Evolutionary conservation across 2,329 filamentous ascomycete genomes (phyloP).

Genomic region (Microsporum canis): DNA sequence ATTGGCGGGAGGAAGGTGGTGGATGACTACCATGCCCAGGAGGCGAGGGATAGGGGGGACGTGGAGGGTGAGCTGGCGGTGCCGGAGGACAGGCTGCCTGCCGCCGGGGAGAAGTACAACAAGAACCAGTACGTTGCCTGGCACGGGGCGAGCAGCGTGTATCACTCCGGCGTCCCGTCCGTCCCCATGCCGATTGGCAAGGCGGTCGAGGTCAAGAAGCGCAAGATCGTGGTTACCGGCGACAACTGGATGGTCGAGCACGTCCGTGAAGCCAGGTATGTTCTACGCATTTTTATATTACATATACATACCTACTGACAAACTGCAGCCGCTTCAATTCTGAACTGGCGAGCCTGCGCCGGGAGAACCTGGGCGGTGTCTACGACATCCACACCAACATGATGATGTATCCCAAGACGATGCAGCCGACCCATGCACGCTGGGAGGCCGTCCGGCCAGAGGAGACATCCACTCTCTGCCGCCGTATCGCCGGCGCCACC

Average conservation of each 20-base stretch:
- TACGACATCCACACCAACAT: constrained; percentile 92
- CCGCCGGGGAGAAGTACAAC: constrained; percentile 80
- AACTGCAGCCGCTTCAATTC: constrained; percentile 67
- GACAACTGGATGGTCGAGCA: constrained; percentile 97
- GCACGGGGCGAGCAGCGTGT: constrained; percentile 93
- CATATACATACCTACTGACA: constrained; percentile 13
- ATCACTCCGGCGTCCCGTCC: constrained; percentile 69
- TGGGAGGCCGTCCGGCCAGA: constrained; percentile 58
- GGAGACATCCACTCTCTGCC: constrained; percentile 21
- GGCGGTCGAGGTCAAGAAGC: constrained; percentile 63
- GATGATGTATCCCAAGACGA: constrained; percentile 75
- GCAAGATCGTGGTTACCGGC: constrained; percentile 77
- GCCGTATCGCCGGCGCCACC: constrained; percentile 16
- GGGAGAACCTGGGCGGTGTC: constrained; percentile 59
- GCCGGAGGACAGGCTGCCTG: constrained; percentile 67
- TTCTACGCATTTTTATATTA: constrained; percentile 10
- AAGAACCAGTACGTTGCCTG: constrained; percentile 98
- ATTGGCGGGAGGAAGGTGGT: constrained; percentile 76
- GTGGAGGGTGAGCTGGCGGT: constrained; percentile 86
- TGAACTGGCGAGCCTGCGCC: constrained; percentile 56
- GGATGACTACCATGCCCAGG: constrained; percentile 80
- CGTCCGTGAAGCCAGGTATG: constrained; percentile 76
- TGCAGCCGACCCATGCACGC: constrained; percentile 78
- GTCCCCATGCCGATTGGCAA: constrained; percentile 68
- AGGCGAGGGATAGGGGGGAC: constrained; percentile 62